Evolutionary conservation across 1,284 basidiomycete genomes (phyloP).

Genomic region (Rhodotorula sp.): DNA sequence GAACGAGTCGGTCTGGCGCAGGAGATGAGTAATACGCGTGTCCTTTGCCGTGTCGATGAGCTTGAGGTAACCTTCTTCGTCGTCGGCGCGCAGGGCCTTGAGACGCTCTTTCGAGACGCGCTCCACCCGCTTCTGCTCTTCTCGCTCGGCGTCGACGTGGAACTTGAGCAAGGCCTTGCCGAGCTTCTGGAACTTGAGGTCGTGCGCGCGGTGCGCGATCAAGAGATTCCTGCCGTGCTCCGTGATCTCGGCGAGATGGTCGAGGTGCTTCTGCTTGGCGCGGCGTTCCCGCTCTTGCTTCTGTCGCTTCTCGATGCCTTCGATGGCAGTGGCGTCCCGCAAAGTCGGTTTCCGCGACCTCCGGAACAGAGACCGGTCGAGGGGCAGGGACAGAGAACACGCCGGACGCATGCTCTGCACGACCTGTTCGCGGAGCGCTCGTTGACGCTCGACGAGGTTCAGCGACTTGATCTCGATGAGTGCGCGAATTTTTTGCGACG

Average conservation of each 20-base stretch:
- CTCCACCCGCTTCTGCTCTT: slow-evolving; percentile 70
- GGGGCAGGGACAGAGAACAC: slow-evolving; percentile 66
- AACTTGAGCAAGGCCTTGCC: slow-evolving; percentile 53
- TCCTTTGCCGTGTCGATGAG: slow-evolving; percentile 99
- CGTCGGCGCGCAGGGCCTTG: slow-evolving; percentile 88
- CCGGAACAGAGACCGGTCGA: slow-evolving; percentile 89
- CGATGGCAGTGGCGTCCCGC: slow-evolving; percentile 85
- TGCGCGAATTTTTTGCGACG: slow-evolving; percentile 68
- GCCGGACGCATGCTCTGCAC: slow-evolving; percentile 85
- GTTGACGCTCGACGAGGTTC: slow-evolving; percentile 87
- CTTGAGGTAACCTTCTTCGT: slow-evolving; percentile 99
- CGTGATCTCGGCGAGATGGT: slow-evolving; percentile 86
- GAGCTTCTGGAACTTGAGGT: slow-evolving; percentile 52
- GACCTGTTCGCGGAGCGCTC: slow-evolving; percentile 76
- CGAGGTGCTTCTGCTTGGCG: slow-evolving; percentile 94
- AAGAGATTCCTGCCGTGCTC: slow-evolving; percentile 75
- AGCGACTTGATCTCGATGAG: slow-evolving; percentile 92
- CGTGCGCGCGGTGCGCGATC: slow-evolving; percentile 58
- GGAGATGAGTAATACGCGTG: slow-evolving; percentile 94
- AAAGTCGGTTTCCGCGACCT: slow-evolving; percentile 81
- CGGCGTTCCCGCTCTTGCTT: slow-evolving; percentile 86
- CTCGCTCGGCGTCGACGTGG: slow-evolving; percentile 52
- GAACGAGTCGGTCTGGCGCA: slow-evolving; percentile 92
- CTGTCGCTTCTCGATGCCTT: slow-evolving; percentile 87
- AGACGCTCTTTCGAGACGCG: slow-evolving; percentile 85